These are phyloP conservation scores for Microthlaspi erraticum DNA, from an alignment of 345 rosid genomes.

Conservation along the genomic window DNA sequence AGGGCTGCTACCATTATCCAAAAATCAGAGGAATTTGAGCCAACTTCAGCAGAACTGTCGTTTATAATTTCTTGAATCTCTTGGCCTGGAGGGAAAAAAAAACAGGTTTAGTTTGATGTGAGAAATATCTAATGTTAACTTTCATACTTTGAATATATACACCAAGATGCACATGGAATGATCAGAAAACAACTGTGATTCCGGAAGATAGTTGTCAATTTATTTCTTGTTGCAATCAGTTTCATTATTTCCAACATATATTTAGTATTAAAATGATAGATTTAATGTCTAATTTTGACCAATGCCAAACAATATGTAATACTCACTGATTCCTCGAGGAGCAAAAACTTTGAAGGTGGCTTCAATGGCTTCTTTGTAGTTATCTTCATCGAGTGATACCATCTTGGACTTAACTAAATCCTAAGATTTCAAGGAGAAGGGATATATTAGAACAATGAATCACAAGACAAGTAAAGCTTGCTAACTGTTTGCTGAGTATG, in stretches of 20 bases:
- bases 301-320: constrained; percentile 23
- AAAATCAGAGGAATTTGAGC: constrained; percentile 75
- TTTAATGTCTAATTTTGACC: constrained; percentile 14
- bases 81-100: constrained; percentile 52
- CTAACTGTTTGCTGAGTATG: constrained; percentile 28
- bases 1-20: constrained; percentile 98
- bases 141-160: background rate
- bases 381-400: constrained; percentile 82
- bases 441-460: constrained; percentile 26
- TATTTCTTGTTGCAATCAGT: constrained; percentile 9
- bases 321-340: constrained; percentile 88
- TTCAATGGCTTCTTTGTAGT: constrained; percentile 86
- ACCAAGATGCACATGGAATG: constrained; percentile 9
- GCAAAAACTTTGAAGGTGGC: constrained; percentile 90
- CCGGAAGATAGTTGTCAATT: constrained; percentile 5
- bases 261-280: constrained; percentile 7
- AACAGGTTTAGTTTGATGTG: constrained; percentile 14
- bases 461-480: constrained; percentile 24
- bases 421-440: constrained; percentile 48
- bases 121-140: constrained; percentile 18
- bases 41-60: constrained; percentile 71
- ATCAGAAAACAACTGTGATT: constrained; percentile 9
- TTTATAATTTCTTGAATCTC: constrained; percentile 62
- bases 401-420: constrained; percentile 77
- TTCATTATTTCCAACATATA: constrained; percentile 1